A percentile compares a stretch with the other conserved stretches of the same genome.
phyloP scores from a whole-genome alignment of 805 yeast genomes.

The Blastobotrys chiropterorum region DNA sequence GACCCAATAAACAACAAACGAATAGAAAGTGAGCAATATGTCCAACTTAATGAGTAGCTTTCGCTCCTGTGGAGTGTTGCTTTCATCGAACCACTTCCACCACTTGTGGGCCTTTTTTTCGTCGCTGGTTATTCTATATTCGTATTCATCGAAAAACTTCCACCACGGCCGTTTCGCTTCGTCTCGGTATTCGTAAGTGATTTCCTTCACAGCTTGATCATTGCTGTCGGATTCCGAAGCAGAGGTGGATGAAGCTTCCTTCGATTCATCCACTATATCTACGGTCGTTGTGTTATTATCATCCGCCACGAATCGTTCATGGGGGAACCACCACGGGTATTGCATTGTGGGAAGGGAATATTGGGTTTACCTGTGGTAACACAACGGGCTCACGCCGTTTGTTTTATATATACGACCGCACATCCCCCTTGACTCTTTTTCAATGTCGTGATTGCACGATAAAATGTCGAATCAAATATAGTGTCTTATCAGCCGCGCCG shows the following conservation, averaged over 20 bases:
- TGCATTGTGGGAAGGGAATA: too few relatives aligned
- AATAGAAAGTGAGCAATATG: constrained; percentile 46
- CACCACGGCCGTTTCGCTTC: constrained; percentile 30
- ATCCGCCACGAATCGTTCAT: constrained; percentile 7
- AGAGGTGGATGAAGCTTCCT: background rate
- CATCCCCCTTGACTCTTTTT: too few relatives aligned
- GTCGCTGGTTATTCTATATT: constrained; percentile 7
- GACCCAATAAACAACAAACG: constrained; percentile 61
- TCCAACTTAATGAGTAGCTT: constrained; percentile 49
- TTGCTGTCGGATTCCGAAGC: background rate
- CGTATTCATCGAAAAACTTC: constrained; percentile 27
- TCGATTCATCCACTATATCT: background rate
- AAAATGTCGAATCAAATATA: background rate
- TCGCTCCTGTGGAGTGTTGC: constrained; percentile 44
- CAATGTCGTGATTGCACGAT: background rate
- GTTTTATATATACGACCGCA: too few relatives aligned
- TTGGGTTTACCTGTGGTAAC: too few relatives aligned
- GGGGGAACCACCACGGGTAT: constrained; percentile 9
- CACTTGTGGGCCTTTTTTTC: constrained; percentile 8
- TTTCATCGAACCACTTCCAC: constrained; percentile 18
- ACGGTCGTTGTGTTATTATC: background rate
- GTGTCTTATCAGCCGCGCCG: background rate
- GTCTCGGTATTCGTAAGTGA: constrained; percentile 16
- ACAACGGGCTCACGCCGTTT: too few relatives aligned
- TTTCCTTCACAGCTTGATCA: background rate